These are phyloP conservation scores for Teratosphaeria zuluensis DNA, from an alignment of 2,329 filamentous ascomycete species.

Conservation along the genomic window DNA sequence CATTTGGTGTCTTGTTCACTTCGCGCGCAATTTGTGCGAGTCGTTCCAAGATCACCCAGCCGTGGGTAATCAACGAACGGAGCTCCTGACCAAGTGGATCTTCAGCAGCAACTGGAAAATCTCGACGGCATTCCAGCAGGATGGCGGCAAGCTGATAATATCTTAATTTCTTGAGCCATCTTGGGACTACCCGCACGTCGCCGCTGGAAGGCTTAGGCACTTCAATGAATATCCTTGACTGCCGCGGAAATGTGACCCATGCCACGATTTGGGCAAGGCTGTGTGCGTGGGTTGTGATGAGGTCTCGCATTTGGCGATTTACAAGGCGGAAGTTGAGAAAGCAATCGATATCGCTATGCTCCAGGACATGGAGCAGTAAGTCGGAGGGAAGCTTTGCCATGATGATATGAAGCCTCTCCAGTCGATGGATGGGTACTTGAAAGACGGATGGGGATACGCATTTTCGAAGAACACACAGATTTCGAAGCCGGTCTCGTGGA, in stretches of 20 bases:
- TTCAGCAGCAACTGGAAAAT: not conserved
- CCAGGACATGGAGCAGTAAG: conserved; percentile 2
- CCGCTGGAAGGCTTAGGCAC: not conserved
- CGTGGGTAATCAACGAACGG: not conserved
- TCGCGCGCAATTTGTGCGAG: not conserved
- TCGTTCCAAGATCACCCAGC: not conserved
- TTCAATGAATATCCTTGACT: not conserved
- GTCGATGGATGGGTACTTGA: not conserved
- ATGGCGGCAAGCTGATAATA: conserved; percentile 5
- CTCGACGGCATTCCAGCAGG: not conserved
- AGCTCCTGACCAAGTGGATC: not conserved
- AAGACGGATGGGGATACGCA: not conserved
- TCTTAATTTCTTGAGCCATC: conserved; percentile 4
- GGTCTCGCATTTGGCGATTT: not conserved
- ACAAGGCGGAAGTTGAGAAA: conserved; percentile 3
- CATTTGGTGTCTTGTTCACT: not conserved
- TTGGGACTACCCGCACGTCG: not conserved
- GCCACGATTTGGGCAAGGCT: conserved; percentile 1
- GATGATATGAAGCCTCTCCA: not conserved
- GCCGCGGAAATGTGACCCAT: conserved; percentile 2
- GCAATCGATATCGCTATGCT: conserved; percentile 3
- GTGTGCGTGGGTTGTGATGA: conserved; percentile 1
- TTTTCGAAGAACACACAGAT: not conserved
- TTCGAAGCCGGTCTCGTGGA: no score
- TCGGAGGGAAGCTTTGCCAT: conserved; percentile 3